A percentile compares a stretch with the other conserved stretches of the same genome.
Conservation (phyloP, 371 early-diverging fungal species). For the Apophysomyces elegans region DNA sequence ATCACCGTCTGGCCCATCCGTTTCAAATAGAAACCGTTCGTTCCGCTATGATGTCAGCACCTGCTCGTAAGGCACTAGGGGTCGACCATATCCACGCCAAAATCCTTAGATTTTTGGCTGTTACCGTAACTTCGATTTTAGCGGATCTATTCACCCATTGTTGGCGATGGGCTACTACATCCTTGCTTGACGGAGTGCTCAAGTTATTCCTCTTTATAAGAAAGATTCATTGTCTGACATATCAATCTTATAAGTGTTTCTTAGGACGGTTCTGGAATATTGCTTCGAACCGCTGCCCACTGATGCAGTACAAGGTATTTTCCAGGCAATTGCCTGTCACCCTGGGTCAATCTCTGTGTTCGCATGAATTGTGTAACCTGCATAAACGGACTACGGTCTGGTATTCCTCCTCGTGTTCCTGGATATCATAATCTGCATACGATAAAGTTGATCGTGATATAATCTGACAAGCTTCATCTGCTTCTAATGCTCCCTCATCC, state of each 20-base stretch:
- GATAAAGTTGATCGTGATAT: constrained; percentile 31
- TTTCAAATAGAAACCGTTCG: neutral
- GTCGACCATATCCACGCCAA: constrained; percentile 27
- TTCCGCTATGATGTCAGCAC: neutral
- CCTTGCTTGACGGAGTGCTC: neutral
- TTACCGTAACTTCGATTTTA: constrained; percentile 8
- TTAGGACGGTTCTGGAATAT: constrained; percentile 21
- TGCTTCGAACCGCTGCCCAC: constrained; percentile 18
- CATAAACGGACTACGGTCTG: neutral
- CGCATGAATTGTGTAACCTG: constrained; percentile 6
- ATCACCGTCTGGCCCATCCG: neutral
- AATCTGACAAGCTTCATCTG: constrained; percentile 20
- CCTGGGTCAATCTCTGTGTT: constrained; percentile 12
- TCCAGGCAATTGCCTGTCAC: constrained; percentile 14
- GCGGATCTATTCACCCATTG: constrained; percentile 18
- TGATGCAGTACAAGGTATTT: constrained; percentile 25
- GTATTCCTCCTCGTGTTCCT: constrained; percentile 21
- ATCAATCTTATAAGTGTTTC: constrained; percentile 19
- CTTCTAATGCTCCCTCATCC: constrained; percentile 5
- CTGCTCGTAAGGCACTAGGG: constrained; percentile 26
- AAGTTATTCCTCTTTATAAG: constrained; percentile 31
- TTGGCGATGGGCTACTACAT: constrained; percentile 26
- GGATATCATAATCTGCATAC: constrained; percentile 36
- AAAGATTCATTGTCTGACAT: constrained; percentile 18
- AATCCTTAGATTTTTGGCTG: constrained; percentile 22